phyloP scores from a whole-genome alignment of 179 eudicot genomes.

The Actinidia polygama region DNA sequence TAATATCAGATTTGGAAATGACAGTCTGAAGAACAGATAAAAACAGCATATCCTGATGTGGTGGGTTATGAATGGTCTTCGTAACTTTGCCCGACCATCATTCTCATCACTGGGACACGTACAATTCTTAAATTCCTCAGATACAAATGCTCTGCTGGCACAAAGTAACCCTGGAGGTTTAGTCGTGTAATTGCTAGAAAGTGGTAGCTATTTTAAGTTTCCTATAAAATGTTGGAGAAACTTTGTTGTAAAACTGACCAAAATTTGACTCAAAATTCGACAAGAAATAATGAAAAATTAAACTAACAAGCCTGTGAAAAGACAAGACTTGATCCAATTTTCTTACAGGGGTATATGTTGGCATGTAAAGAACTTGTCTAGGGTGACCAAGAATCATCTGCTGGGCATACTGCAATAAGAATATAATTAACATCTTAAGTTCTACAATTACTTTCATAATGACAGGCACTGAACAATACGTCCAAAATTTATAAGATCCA shows the following conservation, averaged over 20 bases:
- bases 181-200: not conserved
- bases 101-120: not conserved
- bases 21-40: not conserved
- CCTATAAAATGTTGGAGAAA: not conserved
- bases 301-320: slow-evolving; percentile 5
- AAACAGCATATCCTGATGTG: not conserved
- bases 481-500: not conserved
- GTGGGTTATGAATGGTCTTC: not conserved
- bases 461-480: not conserved
- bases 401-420: slow-evolving; percentile 76
- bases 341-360: slow-evolving; percentile 79
- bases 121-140: not conserved
- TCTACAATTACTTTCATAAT: not conserved
- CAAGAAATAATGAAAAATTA: not conserved
- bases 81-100: not conserved
- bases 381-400: slow-evolving; percentile 92
- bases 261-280: not conserved
- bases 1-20: not conserved
- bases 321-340: not conserved
- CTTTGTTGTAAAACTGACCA: not conserved
- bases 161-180: not conserved
- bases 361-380: slow-evolving; percentile 91
- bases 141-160: not conserved
- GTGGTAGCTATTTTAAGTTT: not conserved
- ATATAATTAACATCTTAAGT: not conserved